Conservation (phyloP, 306 rosid species). For the Dalbergia cochinchinensis region DNA sequence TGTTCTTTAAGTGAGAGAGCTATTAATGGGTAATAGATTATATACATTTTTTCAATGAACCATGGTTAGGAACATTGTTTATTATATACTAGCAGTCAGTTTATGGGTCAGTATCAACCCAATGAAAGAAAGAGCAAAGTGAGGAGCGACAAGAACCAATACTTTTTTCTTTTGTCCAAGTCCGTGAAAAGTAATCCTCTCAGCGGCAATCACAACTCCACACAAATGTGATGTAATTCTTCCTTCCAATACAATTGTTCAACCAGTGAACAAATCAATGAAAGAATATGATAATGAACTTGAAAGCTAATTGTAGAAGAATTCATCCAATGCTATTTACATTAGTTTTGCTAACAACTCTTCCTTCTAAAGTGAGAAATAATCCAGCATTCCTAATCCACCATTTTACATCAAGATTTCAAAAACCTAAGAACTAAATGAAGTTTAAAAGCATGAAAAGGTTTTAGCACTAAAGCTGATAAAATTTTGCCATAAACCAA, state of each 20-base stretch:
- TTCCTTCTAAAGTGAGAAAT: slow-evolving; percentile 23
- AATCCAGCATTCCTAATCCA: slow-evolving; percentile 34
- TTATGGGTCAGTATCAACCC: too few relatives aligned
- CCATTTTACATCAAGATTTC: slow-evolving; percentile 26
- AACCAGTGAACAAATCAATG: too few relatives aligned
- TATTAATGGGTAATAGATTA: too few relatives aligned
- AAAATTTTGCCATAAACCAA: background rate
- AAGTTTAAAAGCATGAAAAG: background rate
- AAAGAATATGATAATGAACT: too few relatives aligned
- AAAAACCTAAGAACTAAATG: slow-evolving; percentile 13
- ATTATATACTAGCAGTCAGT: too few relatives aligned
- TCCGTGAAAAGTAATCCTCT: slow-evolving; percentile 35
- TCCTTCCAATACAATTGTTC: too few relatives aligned
- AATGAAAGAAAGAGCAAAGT: slow-evolving; percentile 3
- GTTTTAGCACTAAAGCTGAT: slow-evolving; percentile 4
- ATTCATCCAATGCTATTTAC: slow-evolving; percentile 3
- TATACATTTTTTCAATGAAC: too few relatives aligned
- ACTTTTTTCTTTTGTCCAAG: slow-evolving; percentile 32
- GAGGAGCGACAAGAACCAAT: slow-evolving; percentile 31
- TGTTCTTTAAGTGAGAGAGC: too few relatives aligned
- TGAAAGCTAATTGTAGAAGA: background rate
- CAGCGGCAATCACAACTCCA: too few relatives aligned
- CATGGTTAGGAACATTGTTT: too few relatives aligned
- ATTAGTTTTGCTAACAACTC: slow-evolving; percentile 25
- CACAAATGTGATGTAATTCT: background rate